Conservation (phyloP, 306 rosid genomes). For the Senna siamea region DNA sequence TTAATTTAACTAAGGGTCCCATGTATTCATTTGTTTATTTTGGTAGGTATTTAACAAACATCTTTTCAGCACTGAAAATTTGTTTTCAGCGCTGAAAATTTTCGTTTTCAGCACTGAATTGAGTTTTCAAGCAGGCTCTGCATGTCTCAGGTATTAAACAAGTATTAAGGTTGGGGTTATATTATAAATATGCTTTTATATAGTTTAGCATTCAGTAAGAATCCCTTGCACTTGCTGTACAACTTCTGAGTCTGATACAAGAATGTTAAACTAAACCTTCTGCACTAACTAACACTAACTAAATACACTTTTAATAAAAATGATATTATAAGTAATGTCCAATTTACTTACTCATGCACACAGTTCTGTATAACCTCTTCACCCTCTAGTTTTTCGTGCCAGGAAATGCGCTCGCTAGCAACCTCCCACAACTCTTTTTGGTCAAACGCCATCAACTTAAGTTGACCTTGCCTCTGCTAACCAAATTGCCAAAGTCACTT, state of each 20-base stretch:
- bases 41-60: neutral
- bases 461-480: slow-evolving; percentile 79
- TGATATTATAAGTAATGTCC: slow-evolving; percentile 26
- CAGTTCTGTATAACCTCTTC: slow-evolving; percentile 93
- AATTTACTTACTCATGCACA: slow-evolving; percentile 83
- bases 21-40: neutral
- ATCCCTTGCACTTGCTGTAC: slow-evolving; percentile 1
- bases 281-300: slow-evolving; percentile 24
- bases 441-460: slow-evolving; percentile 86
- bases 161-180: neutral
- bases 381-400: slow-evolving; percentile 91
- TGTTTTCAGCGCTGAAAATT: too few species aligned
- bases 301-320: slow-evolving; percentile 35
- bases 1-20: neutral
- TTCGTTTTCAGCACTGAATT: neutral
- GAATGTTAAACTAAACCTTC: slow-evolving; percentile 14
- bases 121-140: neutral
- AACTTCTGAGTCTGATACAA: neutral
- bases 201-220: neutral
- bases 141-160: neutral
- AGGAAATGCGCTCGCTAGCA: slow-evolving; percentile 88
- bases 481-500: slow-evolving; percentile 40
- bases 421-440: slow-evolving; percentile 83
- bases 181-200: slow-evolving; percentile 17
- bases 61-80: neutral